Percentiles rank a stretch among this genome's conserved stretches.
These are phyloP conservation scores for Auricularia cornea DNA, from an alignment of 768 basidiomycete species.

Conservation along the genomic window DNA sequence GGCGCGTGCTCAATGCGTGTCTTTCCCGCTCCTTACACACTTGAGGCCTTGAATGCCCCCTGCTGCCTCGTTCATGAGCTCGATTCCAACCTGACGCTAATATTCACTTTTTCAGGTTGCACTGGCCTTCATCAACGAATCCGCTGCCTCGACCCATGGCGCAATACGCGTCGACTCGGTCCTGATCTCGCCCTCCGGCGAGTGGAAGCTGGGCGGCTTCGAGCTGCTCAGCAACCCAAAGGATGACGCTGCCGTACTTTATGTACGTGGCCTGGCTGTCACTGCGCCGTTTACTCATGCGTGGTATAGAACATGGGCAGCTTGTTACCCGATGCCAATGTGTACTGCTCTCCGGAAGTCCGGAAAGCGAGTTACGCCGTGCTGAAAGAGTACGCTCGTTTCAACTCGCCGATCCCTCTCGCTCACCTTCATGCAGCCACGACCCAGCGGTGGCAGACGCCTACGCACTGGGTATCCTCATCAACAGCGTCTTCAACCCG, in stretches of 20 bases:
- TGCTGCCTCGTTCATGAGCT: no score
- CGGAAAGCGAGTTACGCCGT: slow-evolving; percentile 77
- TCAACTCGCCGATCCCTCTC: slow-evolving; percentile 20
- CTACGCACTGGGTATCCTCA: slow-evolving; percentile 80
- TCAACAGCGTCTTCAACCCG: slow-evolving; percentile 85
- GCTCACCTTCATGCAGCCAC: slow-evolving; percentile 28
- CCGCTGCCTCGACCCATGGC: slow-evolving; percentile 76
- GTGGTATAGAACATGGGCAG: slow-evolving; percentile 53
- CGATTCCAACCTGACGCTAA: no score
- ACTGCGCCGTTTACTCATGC: not conserved
- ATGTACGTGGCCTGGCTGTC: slow-evolving; percentile 60
- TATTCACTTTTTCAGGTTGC: slow-evolving; percentile 51
- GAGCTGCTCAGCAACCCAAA: slow-evolving; percentile 79
- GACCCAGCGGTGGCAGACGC: slow-evolving; percentile 67
- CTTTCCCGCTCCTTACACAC: no score
- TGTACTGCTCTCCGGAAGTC: slow-evolving; percentile 75
- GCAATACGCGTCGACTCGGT: slow-evolving; percentile 66
- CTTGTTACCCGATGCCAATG: slow-evolving; percentile 49
- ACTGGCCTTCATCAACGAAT: slow-evolving; percentile 80
- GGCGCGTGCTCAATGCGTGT: no score
- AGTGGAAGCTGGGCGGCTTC: slow-evolving; percentile 96
- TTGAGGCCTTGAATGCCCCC: no score
- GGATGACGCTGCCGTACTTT: slow-evolving; percentile 70
- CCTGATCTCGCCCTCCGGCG: slow-evolving; percentile 87
- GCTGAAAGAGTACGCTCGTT: slow-evolving; percentile 64